Evolutionary conservation across 2,329 filamentous ascomycete genomes (phyloP), one percentile per base, ranked within the genome.

Genomic region (Diaporthe humulicola): DNA sequence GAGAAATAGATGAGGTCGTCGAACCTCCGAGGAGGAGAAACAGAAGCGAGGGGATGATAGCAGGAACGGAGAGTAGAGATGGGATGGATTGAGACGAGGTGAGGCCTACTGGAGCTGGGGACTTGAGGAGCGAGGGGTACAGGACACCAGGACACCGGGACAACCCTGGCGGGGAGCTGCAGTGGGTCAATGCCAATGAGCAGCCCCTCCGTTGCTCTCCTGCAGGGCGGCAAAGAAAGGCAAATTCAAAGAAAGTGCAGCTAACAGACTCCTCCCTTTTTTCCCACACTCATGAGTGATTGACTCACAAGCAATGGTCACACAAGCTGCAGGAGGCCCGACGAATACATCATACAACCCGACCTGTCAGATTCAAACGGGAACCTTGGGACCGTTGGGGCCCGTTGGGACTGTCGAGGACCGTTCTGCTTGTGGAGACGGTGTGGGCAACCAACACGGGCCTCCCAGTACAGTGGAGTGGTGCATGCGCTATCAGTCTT

Each of bases 261-360:
- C 56, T n/a, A 8, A 25, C 33, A 10, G 14, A 25, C 19, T 38
- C 7, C 28, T 48, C 60, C 14, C 61, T 25, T 30, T 52, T 67
- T 52, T 2, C 10, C 45, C 3, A 25, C 61, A 28, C 30, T 15
- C 52, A 22, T 67, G 22, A 19, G 28, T 7, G 25, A 10, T 28
- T 54, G 64, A 67, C 22, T 40, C 64, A 69, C 8, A 40, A 25
- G 1, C 4, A 38, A 19, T 22, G 25, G 48, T 40, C n/a, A 28
- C 30, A 54, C 33, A 69, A 40, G 9, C 48, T 69, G 64, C 48
- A 40, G 45, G 64, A 69, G 33, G 64, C 64, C 48, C 22, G 19
- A 19, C 4, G 28, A 38, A 52, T 36, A 30, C 45, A 36, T 25
- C 45, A 40, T 36, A 1, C 30, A 52, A 7, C 6, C 2, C 14